Conservation (phyloP, 495 filamentous ascomycete species). For the Hypoxylon fragiforme region DNA sequence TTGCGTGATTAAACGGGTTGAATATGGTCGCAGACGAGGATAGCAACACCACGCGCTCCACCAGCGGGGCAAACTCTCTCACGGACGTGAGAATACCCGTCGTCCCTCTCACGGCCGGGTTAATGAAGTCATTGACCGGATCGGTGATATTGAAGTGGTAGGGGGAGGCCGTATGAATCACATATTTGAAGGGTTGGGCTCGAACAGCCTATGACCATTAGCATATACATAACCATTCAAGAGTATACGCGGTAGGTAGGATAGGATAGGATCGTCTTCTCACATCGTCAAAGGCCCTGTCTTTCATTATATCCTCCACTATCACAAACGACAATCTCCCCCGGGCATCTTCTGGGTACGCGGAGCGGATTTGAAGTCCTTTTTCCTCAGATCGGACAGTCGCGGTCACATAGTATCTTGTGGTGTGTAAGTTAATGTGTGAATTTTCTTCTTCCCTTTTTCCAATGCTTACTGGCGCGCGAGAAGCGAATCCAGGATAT, state of each 20-base stretch:
- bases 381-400: background rate
- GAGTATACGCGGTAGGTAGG: too few relatives aligned
- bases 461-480: slow-evolving; percentile 1
- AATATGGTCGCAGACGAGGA: slow-evolving; percentile 45
- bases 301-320: background rate
- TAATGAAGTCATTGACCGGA: slow-evolving; percentile 43
- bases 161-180: slow-evolving; percentile 50
- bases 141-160: slow-evolving; percentile 42
- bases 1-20: background rate
- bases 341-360: background rate
- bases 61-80: slow-evolving; percentile 32
- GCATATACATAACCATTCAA: too few relatives aligned
- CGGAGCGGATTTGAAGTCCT: background rate
- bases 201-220: slow-evolving; percentile 1
- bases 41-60: slow-evolving; percentile 37
- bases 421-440: background rate
- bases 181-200: slow-evolving; percentile 37
- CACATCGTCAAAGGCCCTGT: slow-evolving; percentile 1
- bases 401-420: background rate
- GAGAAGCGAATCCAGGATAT: slow-evolving; percentile 2
- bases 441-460: background rate
- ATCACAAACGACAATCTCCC: background rate
- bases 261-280: background rate
- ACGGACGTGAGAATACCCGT: slow-evolving; percentile 43
- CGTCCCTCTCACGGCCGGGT: slow-evolving; percentile 48